These are phyloP conservation scores for Bruguiera sexangula DNA, from an alignment of 345 rosid species.

Conservation along the genomic window DNA sequence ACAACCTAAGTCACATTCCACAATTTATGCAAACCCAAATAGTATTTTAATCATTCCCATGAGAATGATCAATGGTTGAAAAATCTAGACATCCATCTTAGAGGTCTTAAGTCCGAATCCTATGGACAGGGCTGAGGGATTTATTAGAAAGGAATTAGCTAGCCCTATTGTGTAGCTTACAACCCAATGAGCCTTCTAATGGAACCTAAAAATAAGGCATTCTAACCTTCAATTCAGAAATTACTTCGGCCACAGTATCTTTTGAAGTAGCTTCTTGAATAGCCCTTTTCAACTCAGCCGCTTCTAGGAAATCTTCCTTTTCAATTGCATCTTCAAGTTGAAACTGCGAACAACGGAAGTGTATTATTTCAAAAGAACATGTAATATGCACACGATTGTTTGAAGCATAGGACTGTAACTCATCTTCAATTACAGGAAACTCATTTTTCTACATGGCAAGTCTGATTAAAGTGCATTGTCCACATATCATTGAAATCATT, in stretches of 20 bases:
- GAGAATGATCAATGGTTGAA: neutral
- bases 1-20: neutral
- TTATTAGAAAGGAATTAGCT: too few relatives aligned
- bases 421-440: neutral
- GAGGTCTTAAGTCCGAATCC: neutral
- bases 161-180: too few relatives aligned
- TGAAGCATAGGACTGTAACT: neutral
- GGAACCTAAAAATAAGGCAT: neutral
- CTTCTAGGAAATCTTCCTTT: conserved; percentile 85
- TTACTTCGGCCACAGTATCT: conserved; percentile 72
- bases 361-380: conserved; percentile 7
- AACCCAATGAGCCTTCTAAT: too few relatives aligned
- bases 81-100: neutral
- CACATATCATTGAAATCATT: neutral
- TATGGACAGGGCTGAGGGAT: too few relatives aligned
- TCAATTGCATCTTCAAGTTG: conserved; percentile 92
- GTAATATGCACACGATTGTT: neutral
- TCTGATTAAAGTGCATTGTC: too few relatives aligned
- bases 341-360: conserved; percentile 39
- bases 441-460: neutral
- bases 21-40: neutral
- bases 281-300: conserved; percentile 69
- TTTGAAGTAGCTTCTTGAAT: conserved; percentile 63
- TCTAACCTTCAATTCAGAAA: conserved; percentile 72
- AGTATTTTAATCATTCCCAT: neutral